A percentile compares a stretch with the other conserved stretches of the same genome.
These are phyloP conservation scores for Coemansia nantahalensis DNA, from an alignment of 192 early-diverging fungal genomes.

Conservation along the genomic window DNA sequence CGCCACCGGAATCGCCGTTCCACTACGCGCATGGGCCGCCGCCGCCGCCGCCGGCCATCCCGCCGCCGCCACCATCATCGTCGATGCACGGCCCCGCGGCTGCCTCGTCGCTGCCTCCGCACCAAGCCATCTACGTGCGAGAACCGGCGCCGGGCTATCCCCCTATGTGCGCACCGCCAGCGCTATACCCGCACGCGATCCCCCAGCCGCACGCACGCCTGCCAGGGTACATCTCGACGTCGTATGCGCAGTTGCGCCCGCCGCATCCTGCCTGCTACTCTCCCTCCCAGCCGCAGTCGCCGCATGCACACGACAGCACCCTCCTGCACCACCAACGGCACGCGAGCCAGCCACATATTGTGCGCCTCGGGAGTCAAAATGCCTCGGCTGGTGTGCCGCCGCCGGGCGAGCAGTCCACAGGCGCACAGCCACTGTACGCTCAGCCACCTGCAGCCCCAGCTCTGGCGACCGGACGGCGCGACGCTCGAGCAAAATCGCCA, in stretches of 20 bases:
- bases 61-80: slow-evolving; percentile 5
- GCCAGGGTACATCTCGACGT: not conserved
- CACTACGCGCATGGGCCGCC: slow-evolving; percentile 44
- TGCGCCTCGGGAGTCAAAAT: slow-evolving; percentile 1
- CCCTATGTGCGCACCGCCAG: slow-evolving; percentile 37
- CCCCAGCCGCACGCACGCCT: slow-evolving; percentile 21
- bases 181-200: slow-evolving; percentile 40
- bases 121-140: slow-evolving; percentile 15
- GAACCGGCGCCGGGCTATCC: slow-evolving; percentile 16
- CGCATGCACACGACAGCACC: not conserved
- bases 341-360: slow-evolving; percentile 32
- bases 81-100: slow-evolving; percentile 1
- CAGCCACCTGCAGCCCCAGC: slow-evolving; percentile 28
- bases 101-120: slow-evolving; percentile 11
- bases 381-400: too few species aligned
- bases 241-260: slow-evolving; percentile 13
- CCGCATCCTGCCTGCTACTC: slow-evolving; percentile 10
- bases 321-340: slow-evolving; percentile 34
- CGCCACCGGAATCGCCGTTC: slow-evolving; percentile 47
- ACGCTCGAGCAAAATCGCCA: slow-evolving; percentile 9
- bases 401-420: too few species aligned
- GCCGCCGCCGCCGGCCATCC: slow-evolving; percentile 39
- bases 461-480: slow-evolving; percentile 17
- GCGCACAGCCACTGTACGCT: slow-evolving; percentile 1
- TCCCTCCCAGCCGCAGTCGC: slow-evolving; percentile 10